These are phyloP conservation scores for Ophiocordyceps camponoti-saundersi DNA, from an alignment of 2,329 filamentous ascomycete species.

Conservation along the genomic window DNA sequence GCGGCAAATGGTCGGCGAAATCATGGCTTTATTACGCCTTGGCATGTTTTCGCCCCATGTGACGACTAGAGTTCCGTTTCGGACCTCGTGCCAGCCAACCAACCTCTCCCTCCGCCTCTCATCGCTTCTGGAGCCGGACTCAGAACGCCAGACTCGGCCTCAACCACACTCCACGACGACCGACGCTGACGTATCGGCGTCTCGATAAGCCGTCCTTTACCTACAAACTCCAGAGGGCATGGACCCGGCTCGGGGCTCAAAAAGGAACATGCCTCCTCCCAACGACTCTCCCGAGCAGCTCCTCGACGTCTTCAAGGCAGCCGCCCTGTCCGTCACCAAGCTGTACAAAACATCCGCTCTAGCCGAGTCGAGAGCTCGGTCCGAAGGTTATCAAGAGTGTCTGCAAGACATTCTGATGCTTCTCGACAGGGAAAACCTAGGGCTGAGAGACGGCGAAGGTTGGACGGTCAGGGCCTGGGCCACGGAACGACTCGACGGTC, in stretches of 20 bases:
- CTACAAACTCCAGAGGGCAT: slow-evolving; percentile 1
- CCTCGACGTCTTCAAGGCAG: slow-evolving; percentile 78
- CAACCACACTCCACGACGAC: neutral
- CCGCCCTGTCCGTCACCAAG: slow-evolving; percentile 86
- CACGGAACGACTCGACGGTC: slow-evolving; percentile 50
- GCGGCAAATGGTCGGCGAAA: neutral
- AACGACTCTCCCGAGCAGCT: slow-evolving; percentile 44
- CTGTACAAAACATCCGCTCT: slow-evolving; percentile 83
- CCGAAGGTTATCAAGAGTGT: slow-evolving; percentile 84
- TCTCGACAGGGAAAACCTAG: slow-evolving; percentile 66
- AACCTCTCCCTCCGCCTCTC: neutral
- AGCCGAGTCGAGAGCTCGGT: slow-evolving; percentile 57
- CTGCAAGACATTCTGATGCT: slow-evolving; percentile 78
- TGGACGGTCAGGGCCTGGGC: slow-evolving; percentile 46
- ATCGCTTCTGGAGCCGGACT: neutral
- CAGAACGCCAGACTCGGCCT: neutral
- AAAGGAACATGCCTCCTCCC: slow-evolving; percentile 13
- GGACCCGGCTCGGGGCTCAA: slow-evolving; percentile 3
- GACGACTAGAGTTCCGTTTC: neutral
- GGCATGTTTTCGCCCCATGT: neutral
- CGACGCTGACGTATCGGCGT: neutral
- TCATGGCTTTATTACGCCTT: neutral
- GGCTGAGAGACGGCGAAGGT: slow-evolving; percentile 62
- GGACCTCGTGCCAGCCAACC: neutral
- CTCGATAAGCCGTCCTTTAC: neutral